These are phyloP conservation scores for Microdochium paspali DNA, from an alignment of 2,329 filamentous ascomycete genomes.

Conservation along the genomic window DNA sequence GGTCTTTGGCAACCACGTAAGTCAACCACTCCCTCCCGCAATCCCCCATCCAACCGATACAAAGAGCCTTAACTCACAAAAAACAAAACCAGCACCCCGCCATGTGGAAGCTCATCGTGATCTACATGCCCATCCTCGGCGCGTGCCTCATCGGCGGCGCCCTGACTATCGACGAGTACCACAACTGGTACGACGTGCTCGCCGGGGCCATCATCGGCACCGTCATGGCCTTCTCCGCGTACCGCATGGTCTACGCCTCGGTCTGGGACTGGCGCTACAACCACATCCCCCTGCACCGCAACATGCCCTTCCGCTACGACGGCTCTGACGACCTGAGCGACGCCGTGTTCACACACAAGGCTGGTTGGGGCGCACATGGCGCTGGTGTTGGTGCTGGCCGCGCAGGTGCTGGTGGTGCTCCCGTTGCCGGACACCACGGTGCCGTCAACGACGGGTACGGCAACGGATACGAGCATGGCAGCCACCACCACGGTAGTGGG, in stretches of 20 bases:
- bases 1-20: conserved; percentile 39
- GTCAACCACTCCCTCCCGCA: neutral
- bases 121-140: conserved; percentile 58
- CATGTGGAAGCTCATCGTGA: conserved; percentile 62
- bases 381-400: conserved; percentile 10
- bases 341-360: conserved; percentile 48
- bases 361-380: conserved; percentile 45
- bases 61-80: neutral
- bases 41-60: neutral
- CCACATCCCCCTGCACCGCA: conserved; percentile 55
- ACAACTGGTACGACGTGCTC: conserved; percentile 69
- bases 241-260: conserved; percentile 58
- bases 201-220: conserved; percentile 58
- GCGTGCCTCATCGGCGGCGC: conserved; percentile 60
- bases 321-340: conserved; percentile 37
- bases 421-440: neutral
- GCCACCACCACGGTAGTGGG: neutral
- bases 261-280: conserved; percentile 60
- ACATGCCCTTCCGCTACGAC: conserved; percentile 42
- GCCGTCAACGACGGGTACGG: conserved; percentile 5
- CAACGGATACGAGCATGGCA: neutral
- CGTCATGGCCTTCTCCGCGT: conserved; percentile 53
- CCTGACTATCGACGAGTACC: conserved; percentile 63
- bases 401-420: conserved; percentile 13
- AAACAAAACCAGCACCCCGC: conserved; percentile 54